These are phyloP conservation scores for Apiospora arundinis DNA, from an alignment of 2,329 filamentous ascomycete genomes.

Conservation along the genomic window DNA sequence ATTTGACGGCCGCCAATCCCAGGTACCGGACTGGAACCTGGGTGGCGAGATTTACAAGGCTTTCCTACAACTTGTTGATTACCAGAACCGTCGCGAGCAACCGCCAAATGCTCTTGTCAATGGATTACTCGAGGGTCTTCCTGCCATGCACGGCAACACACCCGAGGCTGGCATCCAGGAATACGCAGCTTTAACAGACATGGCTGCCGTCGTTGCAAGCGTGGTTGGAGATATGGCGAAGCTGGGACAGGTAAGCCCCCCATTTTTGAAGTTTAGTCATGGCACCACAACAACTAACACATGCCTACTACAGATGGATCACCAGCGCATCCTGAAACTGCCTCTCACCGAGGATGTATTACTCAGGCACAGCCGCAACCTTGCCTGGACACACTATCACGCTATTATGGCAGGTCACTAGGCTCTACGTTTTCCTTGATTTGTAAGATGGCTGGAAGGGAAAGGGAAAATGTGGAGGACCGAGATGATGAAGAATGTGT, in stretches of 20 bases:
- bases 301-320: conserved; percentile 34
- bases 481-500: not conserved
- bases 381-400: conserved; percentile 42
- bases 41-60: conserved; percentile 81
- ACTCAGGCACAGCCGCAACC: conserved; percentile 40
- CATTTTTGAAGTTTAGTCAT: not conserved
- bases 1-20: conserved; percentile 68
- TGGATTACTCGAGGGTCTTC: conserved; percentile 61
- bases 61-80: conserved; percentile 60
- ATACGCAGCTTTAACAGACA: conserved; percentile 43
- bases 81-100: conserved; percentile 44
- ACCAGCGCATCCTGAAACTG: conserved; percentile 40
- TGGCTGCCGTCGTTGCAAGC: conserved; percentile 42
- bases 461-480: conserved; percentile 2
- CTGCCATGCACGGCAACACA: conserved; percentile 55
- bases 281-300: not conserved
- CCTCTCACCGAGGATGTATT: conserved; percentile 43
- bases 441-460: not conserved
- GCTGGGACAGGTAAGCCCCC: conserved; percentile 37
- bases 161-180: conserved; percentile 41
- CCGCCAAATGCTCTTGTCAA: conserved; percentile 57
- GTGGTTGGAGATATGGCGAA: conserved; percentile 39
- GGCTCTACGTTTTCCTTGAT: conserved; percentile 13
- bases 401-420: conserved; percentile 37
- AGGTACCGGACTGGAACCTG: conserved; percentile 75